Evolutionary conservation across 2,329 filamentous ascomycete species (phyloP).

Genomic region (Fusarium scirpi): DNA sequence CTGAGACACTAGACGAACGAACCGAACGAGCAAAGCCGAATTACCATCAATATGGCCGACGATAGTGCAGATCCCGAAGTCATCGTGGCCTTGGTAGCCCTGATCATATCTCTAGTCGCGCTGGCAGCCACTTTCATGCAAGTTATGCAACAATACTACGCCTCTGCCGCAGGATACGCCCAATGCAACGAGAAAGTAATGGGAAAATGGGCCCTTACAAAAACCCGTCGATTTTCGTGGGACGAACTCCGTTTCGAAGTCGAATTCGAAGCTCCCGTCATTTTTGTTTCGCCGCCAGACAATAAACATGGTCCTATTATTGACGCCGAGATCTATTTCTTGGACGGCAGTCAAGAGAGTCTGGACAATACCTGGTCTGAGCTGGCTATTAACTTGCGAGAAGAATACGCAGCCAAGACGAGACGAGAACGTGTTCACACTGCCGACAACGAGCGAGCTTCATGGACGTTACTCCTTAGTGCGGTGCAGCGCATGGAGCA

Average conservation of each 20-base stretch:
- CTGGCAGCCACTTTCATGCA: constrained; percentile 60
- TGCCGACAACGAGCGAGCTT: constrained; percentile 67
- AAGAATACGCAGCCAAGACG: constrained; percentile 44
- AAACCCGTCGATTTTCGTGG: constrained; percentile 55
- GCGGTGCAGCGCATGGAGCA: constrained; percentile 63
- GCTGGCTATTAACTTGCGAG: constrained; percentile 47
- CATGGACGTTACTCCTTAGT: constrained; percentile 65
- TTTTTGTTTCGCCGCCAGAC: constrained; percentile 60
- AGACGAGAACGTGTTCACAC: constrained; percentile 60
- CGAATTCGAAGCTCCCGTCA: constrained; percentile 62
- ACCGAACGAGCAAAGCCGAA: not conserved
- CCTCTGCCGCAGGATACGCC: constrained; percentile 63
- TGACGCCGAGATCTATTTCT: constrained; percentile 50
- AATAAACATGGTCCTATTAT: constrained; percentile 56
- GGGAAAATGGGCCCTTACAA: constrained; percentile 59
- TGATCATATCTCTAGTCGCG: constrained; percentile 62
- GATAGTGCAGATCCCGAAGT: constrained; percentile 48
- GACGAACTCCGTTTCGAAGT: constrained; percentile 64
- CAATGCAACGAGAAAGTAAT: constrained; percentile 62
- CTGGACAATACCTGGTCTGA: constrained; percentile 51
- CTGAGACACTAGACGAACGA: constrained; percentile 8
- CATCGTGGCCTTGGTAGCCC: constrained; percentile 57
- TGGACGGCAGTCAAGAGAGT: constrained; percentile 56
- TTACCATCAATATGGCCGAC: constrained; percentile 31
- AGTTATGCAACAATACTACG: constrained; percentile 63